Conservation (phyloP, 768 basidiomycete genomes). For the Phylloporus sp. region DNA sequence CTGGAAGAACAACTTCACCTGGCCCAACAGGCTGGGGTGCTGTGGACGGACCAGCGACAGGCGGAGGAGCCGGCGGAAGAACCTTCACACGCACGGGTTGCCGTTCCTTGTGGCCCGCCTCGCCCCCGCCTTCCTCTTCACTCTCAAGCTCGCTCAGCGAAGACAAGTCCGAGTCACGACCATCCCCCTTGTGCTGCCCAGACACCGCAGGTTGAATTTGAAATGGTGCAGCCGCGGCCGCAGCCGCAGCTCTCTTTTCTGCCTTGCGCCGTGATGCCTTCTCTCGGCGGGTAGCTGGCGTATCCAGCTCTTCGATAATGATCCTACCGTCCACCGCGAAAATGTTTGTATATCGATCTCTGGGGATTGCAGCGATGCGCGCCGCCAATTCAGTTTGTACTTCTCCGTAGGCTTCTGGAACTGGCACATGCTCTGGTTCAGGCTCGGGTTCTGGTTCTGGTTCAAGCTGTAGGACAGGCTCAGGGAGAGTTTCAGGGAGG, state of each 20-base stretch:
- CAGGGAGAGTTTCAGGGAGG: background rate
- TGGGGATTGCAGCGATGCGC: conserved; percentile 24
- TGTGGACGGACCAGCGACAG: conserved; percentile 6
- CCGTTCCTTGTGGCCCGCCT: conserved; percentile 5
- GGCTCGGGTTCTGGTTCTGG: background rate
- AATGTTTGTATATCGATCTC: conserved; percentile 29
- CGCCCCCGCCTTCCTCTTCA: conserved; percentile 19
- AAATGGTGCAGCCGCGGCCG: conserved; percentile 16
- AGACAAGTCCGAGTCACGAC: conserved; percentile 40
- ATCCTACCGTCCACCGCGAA: conserved; percentile 43
- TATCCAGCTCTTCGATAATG: conserved; percentile 68
- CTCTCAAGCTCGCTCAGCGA: conserved; percentile 42
- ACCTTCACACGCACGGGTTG: background rate
- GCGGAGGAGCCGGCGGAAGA: background rate
- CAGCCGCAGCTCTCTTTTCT: conserved; percentile 26
- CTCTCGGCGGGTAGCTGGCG: conserved; percentile 59
- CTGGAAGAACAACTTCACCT: conserved; percentile 31
- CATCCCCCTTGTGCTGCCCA: conserved; percentile 9
- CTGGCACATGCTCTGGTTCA: background rate
- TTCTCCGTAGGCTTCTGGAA: conserved; percentile 2
- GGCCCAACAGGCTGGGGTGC: conserved; percentile 19
- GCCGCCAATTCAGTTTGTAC: conserved; percentile 20
- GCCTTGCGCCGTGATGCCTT: conserved; percentile 47
- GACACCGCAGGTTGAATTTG: background rate
- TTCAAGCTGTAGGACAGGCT: background rate